Evolutionary conservation across 2,329 filamentous ascomycete genomes (phyloP).

Genomic region (Pestalotiopsis sp.): DNA sequence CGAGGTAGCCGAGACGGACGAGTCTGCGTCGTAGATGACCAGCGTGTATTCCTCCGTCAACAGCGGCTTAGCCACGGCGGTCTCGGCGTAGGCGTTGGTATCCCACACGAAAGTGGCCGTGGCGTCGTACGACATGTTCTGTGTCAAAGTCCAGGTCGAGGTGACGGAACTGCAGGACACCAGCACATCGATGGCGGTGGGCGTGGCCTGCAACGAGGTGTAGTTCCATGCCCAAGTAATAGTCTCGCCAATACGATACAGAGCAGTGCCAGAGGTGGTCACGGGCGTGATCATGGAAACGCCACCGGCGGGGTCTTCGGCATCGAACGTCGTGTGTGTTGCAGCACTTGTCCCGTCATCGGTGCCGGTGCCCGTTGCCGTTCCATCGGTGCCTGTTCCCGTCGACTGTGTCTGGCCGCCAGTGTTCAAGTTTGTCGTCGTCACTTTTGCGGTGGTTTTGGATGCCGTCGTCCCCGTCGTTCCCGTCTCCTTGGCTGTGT

Average conservation of each 20-base stretch:
- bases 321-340: slow-evolving; percentile 44
- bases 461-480: slow-evolving; percentile 17
- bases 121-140: slow-evolving; percentile 62
- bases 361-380: slow-evolving; percentile 28
- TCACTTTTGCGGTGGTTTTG: slow-evolving; percentile 15
- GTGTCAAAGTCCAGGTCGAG: slow-evolving; percentile 62
- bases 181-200: slow-evolving; percentile 63
- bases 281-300: slow-evolving; percentile 57
- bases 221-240: slow-evolving; percentile 69
- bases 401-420: slow-evolving; percentile 30
- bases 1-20: slow-evolving; percentile 49
- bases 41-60: slow-evolving; percentile 61
- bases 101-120: slow-evolving; percentile 61
- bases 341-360: slow-evolving; percentile 28
- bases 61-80: slow-evolving; percentile 48
- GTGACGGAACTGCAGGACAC: slow-evolving; percentile 56
- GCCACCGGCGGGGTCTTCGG: slow-evolving; percentile 50
- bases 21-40: slow-evolving; percentile 62
- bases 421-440: slow-evolving; percentile 45
- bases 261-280: slow-evolving; percentile 44
- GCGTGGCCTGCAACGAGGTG: slow-evolving; percentile 59
- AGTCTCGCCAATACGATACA: slow-evolving; percentile 63
- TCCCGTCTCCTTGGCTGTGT: slow-evolving; percentile 21
- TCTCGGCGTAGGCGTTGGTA: slow-evolving; percentile 51
- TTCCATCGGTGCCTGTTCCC: slow-evolving; percentile 23